Percentiles rank a stretch among this genome's conserved stretches.
Evolutionary conservation across 2,329 filamentous ascomycete genomes (phyloP).

Genomic region (Leptographium lundbergii): DNA sequence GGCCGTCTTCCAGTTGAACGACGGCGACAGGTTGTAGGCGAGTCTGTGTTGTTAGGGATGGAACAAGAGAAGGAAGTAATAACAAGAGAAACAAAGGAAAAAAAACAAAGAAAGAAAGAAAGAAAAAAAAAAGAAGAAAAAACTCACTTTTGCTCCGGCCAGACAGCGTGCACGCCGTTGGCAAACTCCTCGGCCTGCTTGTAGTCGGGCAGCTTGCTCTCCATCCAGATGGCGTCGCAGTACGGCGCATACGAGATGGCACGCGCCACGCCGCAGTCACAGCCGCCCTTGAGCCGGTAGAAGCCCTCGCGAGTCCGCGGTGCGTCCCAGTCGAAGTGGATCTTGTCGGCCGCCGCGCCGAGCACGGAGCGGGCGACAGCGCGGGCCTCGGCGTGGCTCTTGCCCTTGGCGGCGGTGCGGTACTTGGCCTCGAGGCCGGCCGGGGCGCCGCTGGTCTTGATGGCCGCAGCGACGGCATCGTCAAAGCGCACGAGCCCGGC

Average conservation of each 20-base stretch:
- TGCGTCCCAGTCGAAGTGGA: constrained; percentile 94
- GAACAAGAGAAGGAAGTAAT: background rate
- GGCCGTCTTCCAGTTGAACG: constrained; percentile 99
- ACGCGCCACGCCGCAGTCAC: constrained; percentile 80
- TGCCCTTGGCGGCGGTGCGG: constrained; percentile 58
- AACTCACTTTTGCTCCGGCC: constrained; percentile 87
- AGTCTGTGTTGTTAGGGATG: constrained; percentile 40
- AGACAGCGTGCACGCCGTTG: constrained; percentile 82
- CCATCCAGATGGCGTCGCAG: constrained; percentile 98
- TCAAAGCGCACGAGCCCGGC: constrained; percentile 80
- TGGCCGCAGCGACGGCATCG: constrained; percentile 74
- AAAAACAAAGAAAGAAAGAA: background rate
- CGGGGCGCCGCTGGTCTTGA: constrained; percentile 35
- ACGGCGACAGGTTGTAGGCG: constrained; percentile 94
- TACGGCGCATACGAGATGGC: constrained; percentile 88
- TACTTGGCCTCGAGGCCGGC: constrained; percentile 53
- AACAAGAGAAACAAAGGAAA: background rate
- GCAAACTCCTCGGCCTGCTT: constrained; percentile 88
- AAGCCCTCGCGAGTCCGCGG: constrained; percentile 87
- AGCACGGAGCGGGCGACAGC: constrained; percentile 65
- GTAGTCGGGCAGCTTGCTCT: constrained; percentile 90
- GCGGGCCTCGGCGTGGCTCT: constrained; percentile 72
- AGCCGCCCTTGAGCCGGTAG: constrained; percentile 86
- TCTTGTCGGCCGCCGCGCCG: constrained; percentile 61
- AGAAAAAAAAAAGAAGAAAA: constrained; percentile 1